Conservation (phyloP, 1,284 basidiomycete genomes). For the Papiliotrema laurentii region DNA sequence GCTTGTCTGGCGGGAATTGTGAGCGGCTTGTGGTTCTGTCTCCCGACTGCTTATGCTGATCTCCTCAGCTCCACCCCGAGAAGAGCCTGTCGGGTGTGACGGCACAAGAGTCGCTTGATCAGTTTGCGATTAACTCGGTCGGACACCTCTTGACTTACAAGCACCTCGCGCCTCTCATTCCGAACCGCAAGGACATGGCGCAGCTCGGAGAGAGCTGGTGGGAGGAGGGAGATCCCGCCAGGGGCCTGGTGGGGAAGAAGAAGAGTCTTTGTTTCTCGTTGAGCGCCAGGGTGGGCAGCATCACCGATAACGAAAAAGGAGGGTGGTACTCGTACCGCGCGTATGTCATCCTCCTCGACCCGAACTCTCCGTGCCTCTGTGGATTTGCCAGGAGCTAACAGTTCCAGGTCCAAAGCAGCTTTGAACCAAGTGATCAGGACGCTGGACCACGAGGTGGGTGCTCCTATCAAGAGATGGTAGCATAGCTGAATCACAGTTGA, state of each 20-base stretch:
- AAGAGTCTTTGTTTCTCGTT: constrained; percentile 48
- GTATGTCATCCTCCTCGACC: constrained; percentile 16
- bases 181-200: constrained; percentile 36
- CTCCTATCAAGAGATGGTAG: background rate
- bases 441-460: constrained; percentile 59
- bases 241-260: constrained; percentile 39
- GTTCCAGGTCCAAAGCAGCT: constrained; percentile 61
- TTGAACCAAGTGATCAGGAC: constrained; percentile 68
- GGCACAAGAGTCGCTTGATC: constrained; percentile 24
- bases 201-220: constrained; percentile 16
- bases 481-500: constrained; percentile 10
- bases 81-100: constrained; percentile 51
- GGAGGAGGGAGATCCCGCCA: constrained; percentile 38
- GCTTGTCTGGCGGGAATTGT: constrained; percentile 52
- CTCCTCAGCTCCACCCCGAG: constrained; percentile 49
- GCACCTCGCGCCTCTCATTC: constrained; percentile 53
- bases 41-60: background rate
- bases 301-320: constrained; percentile 50
- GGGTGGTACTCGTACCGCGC: constrained; percentile 70
- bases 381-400: background rate
- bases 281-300: constrained; percentile 52
- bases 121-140: constrained; percentile 51
- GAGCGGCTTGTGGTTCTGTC: constrained; percentile 11
- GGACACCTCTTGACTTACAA: constrained; percentile 52
- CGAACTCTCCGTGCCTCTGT: background rate